Percentiles rank a stretch among this genome's conserved stretches.
Evolutionary conservation across 768 basidiomycete genomes (phyloP).

Genomic region (Pleurotus tuber-regium): DNA sequence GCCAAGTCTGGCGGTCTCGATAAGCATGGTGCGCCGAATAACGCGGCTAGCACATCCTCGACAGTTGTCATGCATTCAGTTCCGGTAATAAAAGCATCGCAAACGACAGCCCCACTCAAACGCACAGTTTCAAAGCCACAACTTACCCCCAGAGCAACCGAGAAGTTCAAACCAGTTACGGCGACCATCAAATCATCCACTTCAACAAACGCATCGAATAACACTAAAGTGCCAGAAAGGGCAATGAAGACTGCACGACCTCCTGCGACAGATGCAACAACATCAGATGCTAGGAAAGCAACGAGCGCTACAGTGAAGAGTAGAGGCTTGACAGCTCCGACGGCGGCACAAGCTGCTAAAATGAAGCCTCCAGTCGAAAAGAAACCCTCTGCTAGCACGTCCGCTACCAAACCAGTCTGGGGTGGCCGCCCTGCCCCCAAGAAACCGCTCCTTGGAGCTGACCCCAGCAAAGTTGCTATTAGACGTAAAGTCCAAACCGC

Average conservation of each 20-base stretch:
- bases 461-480: neutral
- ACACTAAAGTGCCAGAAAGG: neutral
- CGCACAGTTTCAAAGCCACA: constrained; percentile 1
- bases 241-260: neutral
- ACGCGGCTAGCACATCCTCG: neutral
- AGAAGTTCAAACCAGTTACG: constrained; percentile 2
- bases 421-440: constrained; percentile 11
- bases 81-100: neutral
- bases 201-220: neutral
- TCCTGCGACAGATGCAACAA: neutral
- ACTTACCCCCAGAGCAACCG: neutral
- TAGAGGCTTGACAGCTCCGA: constrained; percentile 5
- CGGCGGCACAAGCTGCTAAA: constrained; percentile 10
- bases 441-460: neutral
- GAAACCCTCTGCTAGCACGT: neutral
- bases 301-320: neutral
- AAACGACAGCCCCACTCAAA: constrained; percentile 2
- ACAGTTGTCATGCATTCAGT: neutral
- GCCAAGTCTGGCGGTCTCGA: neutral
- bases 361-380: constrained; percentile 12
- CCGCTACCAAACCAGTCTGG: constrained; percentile 10
- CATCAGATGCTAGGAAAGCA: neutral
- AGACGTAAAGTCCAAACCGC: neutral
- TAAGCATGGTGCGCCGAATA: neutral
- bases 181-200: neutral